phyloP scores from a whole-genome alignment of 495 filamentous ascomycete species.

The Podospora bellae-mahoneyi region DNA sequence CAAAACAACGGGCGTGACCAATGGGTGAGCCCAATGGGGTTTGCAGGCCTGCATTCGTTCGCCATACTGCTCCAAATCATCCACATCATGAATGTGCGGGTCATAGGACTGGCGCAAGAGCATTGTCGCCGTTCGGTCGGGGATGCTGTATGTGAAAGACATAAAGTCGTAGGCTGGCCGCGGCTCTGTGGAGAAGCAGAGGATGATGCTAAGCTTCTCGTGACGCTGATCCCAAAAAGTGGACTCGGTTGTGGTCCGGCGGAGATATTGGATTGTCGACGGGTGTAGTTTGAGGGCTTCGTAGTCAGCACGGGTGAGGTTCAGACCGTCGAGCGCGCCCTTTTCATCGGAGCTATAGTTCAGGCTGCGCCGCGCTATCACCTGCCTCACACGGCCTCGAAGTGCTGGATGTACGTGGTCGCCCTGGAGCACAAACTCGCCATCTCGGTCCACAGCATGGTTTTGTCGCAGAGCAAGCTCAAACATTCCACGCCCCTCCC shows the following conservation, averaged over 20 bases:
- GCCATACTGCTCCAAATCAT: conserved; percentile 36
- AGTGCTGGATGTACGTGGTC: conserved; percentile 26
- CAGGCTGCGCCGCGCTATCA: conserved; percentile 12
- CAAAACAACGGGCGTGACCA: conserved; percentile 32
- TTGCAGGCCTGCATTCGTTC: conserved; percentile 34
- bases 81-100: conserved; percentile 30
- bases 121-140: conserved; percentile 28
- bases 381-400: conserved; percentile 30
- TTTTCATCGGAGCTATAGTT: conserved; percentile 16
- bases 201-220: conserved; percentile 29
- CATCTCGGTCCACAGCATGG: conserved; percentile 30
- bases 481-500: conserved; percentile 29
- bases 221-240: conserved; percentile 31
- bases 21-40: conserved; percentile 34
- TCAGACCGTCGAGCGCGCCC: conserved; percentile 31
- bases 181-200: conserved; percentile 35
- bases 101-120: conserved; percentile 35
- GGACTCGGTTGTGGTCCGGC: conserved; percentile 33
- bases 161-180: conserved; percentile 38
- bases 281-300: conserved; percentile 32
- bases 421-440: conserved; percentile 26
- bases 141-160: conserved; percentile 34
- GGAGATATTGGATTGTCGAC: conserved; percentile 29
- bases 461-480: conserved; percentile 27
- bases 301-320: conserved; percentile 31